phyloP scores from a whole-genome alignment of 2,329 filamentous ascomycete genomes.

The Penicillium hordei region DNA sequence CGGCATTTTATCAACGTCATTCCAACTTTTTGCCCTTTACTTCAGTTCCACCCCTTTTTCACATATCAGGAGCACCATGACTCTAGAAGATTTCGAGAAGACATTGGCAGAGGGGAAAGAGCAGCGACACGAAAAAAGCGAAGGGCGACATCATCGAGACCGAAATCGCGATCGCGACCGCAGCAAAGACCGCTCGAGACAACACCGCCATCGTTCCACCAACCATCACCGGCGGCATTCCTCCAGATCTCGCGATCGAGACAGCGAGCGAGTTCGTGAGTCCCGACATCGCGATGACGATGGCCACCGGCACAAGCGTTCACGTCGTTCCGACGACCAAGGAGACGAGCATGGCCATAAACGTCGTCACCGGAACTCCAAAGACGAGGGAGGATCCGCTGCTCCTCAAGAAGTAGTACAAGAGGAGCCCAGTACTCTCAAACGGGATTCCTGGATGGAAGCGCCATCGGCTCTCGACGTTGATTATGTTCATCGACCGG shows the following conservation, averaged over 20 bases:
- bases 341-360: slow-evolving; percentile 51
- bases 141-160: slow-evolving; percentile 36
- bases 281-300: slow-evolving; percentile 53
- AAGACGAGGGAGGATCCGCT: slow-evolving; percentile 43
- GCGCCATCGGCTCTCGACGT: slow-evolving; percentile 77
- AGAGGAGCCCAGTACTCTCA: slow-evolving; percentile 48
- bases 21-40: slow-evolving; percentile 24
- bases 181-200: slow-evolving; percentile 42
- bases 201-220: slow-evolving; percentile 29
- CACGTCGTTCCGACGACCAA: slow-evolving; percentile 57
- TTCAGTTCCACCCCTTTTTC: slow-evolving; percentile 16
- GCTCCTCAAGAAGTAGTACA: slow-evolving; percentile 35
- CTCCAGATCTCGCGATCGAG: slow-evolving; percentile 39
- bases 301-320: slow-evolving; percentile 64
- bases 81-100: slow-evolving; percentile 74
- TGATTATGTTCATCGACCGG: slow-evolving; percentile 70
- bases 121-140: slow-evolving; percentile 39
- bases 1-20: slow-evolving; percentile 36
- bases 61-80: slow-evolving; percentile 45
- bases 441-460: slow-evolving; percentile 93
- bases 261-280: slow-evolving; percentile 35
- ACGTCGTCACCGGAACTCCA: slow-evolving; percentile 44
- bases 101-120: slow-evolving; percentile 62
- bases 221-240: slow-evolving; percentile 47
- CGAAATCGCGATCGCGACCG: slow-evolving; percentile 38